phyloP scores from a whole-genome alignment of 768 basidiomycete species.

The Leccinum obscurum region DNA sequence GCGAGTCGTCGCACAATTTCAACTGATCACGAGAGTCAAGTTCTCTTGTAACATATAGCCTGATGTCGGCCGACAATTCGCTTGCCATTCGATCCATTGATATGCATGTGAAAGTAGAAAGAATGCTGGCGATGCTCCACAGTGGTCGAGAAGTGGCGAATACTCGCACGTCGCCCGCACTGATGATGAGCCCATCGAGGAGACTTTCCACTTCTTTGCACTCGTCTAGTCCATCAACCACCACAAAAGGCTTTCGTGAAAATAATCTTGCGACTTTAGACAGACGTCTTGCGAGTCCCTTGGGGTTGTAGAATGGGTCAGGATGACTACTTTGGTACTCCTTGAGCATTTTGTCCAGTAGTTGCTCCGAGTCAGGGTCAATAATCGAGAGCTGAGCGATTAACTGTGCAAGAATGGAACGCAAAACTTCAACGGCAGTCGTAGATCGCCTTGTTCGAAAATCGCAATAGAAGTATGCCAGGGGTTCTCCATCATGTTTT shows the following conservation, averaged over 20 bases:
- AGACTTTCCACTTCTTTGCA: constrained; percentile 16
- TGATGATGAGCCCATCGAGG: constrained; percentile 7
- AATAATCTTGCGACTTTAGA: neutral
- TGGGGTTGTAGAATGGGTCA: constrained; percentile 4
- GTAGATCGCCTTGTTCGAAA: constrained; percentile 14
- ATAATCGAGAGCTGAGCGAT: neutral
- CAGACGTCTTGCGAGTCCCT: constrained; percentile 1
- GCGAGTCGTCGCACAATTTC: neutral
- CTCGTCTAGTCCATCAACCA: constrained; percentile 28
- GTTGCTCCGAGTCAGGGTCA: neutral
- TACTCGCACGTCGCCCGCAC: neutral
- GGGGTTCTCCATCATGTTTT: neutral
- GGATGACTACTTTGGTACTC: neutral
- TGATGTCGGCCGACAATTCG: constrained; percentile 11
- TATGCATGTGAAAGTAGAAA: constrained; percentile 9
- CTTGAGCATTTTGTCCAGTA: constrained; percentile 9
- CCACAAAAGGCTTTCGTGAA: constrained; percentile 5
- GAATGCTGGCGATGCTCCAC: constrained; percentile 1
- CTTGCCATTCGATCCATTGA: constrained; percentile 9
- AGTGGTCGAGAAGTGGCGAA: constrained; percentile 15
- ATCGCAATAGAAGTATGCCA: constrained; percentile 27
- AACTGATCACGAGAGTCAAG: constrained; percentile 11
- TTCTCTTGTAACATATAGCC: constrained; percentile 10
- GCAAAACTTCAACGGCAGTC: constrained; percentile 14
- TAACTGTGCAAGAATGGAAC: constrained; percentile 23